Evolutionary conservation across 73 alveolate genomes (phyloP).

Genomic region (Paramecium biaurelia): DNA sequence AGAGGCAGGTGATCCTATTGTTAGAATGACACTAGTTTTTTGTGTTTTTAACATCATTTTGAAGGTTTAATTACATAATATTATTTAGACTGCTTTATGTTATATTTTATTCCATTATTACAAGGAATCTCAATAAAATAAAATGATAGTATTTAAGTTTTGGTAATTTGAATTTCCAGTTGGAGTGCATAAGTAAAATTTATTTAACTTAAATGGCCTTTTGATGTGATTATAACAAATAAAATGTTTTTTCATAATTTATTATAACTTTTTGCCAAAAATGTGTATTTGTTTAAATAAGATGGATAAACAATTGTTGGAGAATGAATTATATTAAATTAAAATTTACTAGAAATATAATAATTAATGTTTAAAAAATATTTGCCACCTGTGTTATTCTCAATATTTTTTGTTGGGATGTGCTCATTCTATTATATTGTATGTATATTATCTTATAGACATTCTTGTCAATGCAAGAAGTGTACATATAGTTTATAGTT

Average conservation of each 20-base stretch:
- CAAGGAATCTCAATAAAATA: neutral
- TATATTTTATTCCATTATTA: constrained; percentile 32
- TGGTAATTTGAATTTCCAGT: constrained; percentile 9
- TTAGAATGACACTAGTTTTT: constrained; percentile 17
- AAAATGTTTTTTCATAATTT: neutral
- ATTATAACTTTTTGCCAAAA: neutral
- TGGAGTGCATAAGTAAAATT: constrained; percentile 1
- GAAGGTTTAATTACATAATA: neutral
- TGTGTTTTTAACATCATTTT: constrained; percentile 22
- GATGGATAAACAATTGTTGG: neutral
- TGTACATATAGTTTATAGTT: neutral
- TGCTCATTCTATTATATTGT: neutral
- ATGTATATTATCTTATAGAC: neutral
- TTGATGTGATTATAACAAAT: neutral
- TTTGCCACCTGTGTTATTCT: constrained; percentile 24
- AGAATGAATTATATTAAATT: neutral
- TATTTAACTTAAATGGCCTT: neutral
- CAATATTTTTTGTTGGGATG: neutral
- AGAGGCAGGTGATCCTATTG: constrained; percentile 39
- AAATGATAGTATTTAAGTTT: neutral
- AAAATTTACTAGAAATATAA: neutral
- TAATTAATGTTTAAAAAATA: neutral
- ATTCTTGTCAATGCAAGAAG: neutral
- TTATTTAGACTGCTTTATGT: constrained; percentile 18
- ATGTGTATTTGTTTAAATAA: neutral